A percentile compares a stretch with the other conserved stretches of the same genome.
phyloP scores from a whole-genome alignment of 2,329 filamentous ascomycete species.

The Lojkania enalia region DNA sequence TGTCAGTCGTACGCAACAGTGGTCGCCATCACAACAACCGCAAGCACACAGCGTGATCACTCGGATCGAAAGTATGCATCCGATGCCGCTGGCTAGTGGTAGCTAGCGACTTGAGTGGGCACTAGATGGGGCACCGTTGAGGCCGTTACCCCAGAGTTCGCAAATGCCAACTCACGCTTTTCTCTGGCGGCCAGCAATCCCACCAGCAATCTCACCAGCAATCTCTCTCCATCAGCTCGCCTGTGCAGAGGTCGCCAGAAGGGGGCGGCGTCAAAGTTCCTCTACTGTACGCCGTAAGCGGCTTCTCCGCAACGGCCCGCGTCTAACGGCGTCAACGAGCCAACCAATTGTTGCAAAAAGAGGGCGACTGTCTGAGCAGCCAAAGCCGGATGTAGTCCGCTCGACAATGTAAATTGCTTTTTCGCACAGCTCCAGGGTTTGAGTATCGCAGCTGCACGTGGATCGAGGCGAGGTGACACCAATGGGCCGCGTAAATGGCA shows the following conservation, averaged over 20 bases:
- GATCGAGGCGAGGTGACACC: conserved; percentile 12
- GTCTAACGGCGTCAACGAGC: conserved; percentile 11
- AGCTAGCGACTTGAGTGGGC: conserved; percentile 5
- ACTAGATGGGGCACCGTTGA: conserved; percentile 19
- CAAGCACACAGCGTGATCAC: conserved; percentile 19
- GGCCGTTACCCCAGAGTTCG: conserved; percentile 14
- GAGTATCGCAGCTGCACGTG: conserved; percentile 6
- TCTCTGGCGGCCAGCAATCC: too few relatives aligned
- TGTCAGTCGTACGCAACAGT: conserved; percentile 12
- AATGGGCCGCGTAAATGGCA: not conserved
- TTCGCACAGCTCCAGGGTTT: conserved; percentile 1
- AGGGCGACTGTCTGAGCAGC: conserved; percentile 9
- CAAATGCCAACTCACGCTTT: conserved; percentile 26
- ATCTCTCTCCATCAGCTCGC: too few relatives aligned
- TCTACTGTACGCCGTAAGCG: too few relatives aligned
- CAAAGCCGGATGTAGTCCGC: not conserved
- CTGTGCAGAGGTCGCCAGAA: too few relatives aligned
- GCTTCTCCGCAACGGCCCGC: too few relatives aligned
- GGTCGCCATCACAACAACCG: not conserved
- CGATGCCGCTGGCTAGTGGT: conserved; percentile 14
- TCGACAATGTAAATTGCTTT: conserved; percentile 7
- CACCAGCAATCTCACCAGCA: too few relatives aligned
- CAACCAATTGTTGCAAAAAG: conserved; percentile 9
- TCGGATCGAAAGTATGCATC: conserved; percentile 13
- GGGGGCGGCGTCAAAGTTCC: too few relatives aligned